Base-by-base conservation (phyloP, 495 filamentous ascomycete species). In the Podospora comata region DNA sequence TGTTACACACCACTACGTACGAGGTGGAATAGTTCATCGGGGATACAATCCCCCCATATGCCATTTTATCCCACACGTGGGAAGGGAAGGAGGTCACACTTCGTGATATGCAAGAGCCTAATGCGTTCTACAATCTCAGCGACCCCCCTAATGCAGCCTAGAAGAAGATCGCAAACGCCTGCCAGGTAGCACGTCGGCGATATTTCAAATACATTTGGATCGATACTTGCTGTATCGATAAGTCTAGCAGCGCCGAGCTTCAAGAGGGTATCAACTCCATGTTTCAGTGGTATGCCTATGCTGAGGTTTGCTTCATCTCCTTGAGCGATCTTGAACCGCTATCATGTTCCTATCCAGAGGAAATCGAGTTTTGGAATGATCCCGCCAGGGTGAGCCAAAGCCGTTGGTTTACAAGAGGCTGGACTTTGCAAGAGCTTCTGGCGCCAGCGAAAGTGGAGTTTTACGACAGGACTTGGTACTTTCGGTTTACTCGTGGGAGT, bases 181-280 rank as follows among this genome's bases (percentile, higher is more conserved):
- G 39, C 39, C 7, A 48, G 23, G 1, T 23, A 23, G 13, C 39
- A 48, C 3, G 39, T 11, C 39, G 39, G 15, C 39, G 15, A 11
- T 5, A 18, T 48, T 16, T 48, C 6, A 11, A 48, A 3, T 48
- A 48, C 39, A 48, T 48, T 13, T 48, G 39, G 39, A 48, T 18
- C 9, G 39, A 48, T 13, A 48, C 39, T 9, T 48, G 39, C 39
- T 48, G 39, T 16, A 48, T 48, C 15, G 39, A 59, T 27, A 59
- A 59, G 16, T 15, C 56, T 18, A 59, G 56, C 56, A 59, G 56
- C n/a, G 19, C 56, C 7, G 56, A 59, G n/a, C 56, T 59, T 27
- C 7, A 9, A 27, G 56, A 59, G 56, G 56, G 19, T 20, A 59
- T 59, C 1, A 59, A 59, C 26, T 59, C 56, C 19, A 59, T 59